Base-by-base conservation (phyloP, 768 basidiomycete species). In the Mycena rebaudengoi region DNA sequence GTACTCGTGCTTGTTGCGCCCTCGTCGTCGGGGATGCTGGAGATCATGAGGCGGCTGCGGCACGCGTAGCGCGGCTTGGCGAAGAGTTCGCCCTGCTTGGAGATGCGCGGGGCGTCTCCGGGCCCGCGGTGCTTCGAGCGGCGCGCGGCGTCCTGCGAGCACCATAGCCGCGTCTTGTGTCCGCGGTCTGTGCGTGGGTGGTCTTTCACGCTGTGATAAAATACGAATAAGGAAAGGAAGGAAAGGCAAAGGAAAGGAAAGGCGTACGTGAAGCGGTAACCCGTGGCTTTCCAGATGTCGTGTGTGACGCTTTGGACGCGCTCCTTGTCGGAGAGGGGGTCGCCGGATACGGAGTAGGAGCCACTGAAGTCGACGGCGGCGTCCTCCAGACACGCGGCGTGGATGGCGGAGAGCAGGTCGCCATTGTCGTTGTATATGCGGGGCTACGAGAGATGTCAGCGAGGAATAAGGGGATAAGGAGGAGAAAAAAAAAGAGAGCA, bases 121-220 rank as follows among this genome's bases (percentile, higher is more conserved):
- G 74, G 74, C 20, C 76, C 32, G 10, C 64, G 58, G 32, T 60
- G 73, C 67, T 82, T 83, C 7, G 75, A 78, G 54, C 78, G 77
- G 60, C 83, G 80, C 18, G 79, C 78, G 51, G 79, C 77, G 62
- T 86, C 84, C 62, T 84, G 84, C 10, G 82, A 83, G 71, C 83
- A 86, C 82, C 83, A 83, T 18, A 82, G 76, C 30, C 83, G 77
- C 21, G 82, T 85, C 66, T 84, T 86, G 70, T 84, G 80, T 10
- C 83, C 84, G 57, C 77, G 76, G 37, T 79, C 80, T 37, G 80
- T 75, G 13, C 75, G 79, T 16, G 82, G 83, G 60, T 85, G 83
- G 68, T 85, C 84, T 64, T 84, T 84, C 12, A 84, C 80, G 10
- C 83, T 85, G 68, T 33, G 30, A 48, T 35, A 46, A 41, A 29